Evolutionary conservation across 768 basidiomycete genomes (phyloP), one percentile per base, ranked within the genome.

Genomic region (Mycena rebaudengoi): DNA sequence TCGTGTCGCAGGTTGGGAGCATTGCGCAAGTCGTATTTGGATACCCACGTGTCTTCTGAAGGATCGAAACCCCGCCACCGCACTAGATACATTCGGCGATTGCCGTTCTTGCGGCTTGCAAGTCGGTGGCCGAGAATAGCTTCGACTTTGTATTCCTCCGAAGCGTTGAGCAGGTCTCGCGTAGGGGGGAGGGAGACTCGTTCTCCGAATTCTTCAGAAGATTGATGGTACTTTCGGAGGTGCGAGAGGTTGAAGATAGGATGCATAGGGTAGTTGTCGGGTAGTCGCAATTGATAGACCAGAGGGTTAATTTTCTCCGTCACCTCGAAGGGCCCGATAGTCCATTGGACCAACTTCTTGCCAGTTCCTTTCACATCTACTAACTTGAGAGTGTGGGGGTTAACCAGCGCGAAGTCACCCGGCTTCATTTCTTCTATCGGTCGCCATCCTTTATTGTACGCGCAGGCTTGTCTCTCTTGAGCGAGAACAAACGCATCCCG

Each of bases 241-340:
- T 75, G 74, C 0, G 45, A 23, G 1, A 74, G 32, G 41, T 75
- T 73, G 41, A 77, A 54, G 0, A 75, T 61, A 0, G 72, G 69
- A 23, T 70, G 70, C 67, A 71, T 72, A 1, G 71, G 71, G 41
- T 73, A 76, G 4, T 58, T 61, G 49, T 68, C 65, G 1, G 70
- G 69, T 1, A 76, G 68, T 1, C 67, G 62, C 3, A 76, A 29
- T 10, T 69, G 63, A 45, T 72, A 76, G 13, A 72, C 72, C 1
- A 68, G 12, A 0, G 69, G 69, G 35, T 71, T 73, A 6, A 78
- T 69, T n/a, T 29, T 70, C 65, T 76, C 71, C 35, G 67, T 43
- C 0, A 75, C 65, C 39, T 73, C 70, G 35, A 73, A 75, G 5
- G 74, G 75, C 0, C 75, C 71, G 3, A 73, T 68, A 2, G 39